phyloP scores from a whole-genome alignment of 805 yeast species.

The Teunomyces atbi region DNA sequence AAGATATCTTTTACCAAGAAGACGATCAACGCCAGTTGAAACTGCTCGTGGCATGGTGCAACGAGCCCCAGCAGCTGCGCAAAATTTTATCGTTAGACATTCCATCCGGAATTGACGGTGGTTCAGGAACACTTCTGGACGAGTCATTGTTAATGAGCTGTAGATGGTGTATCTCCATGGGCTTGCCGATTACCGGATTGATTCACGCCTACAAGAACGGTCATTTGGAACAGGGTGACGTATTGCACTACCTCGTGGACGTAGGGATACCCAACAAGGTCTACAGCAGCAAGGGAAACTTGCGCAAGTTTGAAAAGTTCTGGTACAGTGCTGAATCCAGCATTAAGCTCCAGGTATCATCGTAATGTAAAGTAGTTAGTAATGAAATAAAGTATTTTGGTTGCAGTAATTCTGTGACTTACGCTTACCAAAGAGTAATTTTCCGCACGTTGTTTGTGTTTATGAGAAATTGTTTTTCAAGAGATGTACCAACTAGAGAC shows the following conservation, averaged over 20 bases:
- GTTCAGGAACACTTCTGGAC: constrained; percentile 57
- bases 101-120: constrained; percentile 81
- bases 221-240: constrained; percentile 45
- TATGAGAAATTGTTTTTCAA: constrained; percentile 6
- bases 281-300: constrained; percentile 38
- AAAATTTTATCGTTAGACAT: constrained; percentile 69
- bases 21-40: constrained; percentile 38
- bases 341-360: constrained; percentile 13
- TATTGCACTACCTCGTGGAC: constrained; percentile 62
- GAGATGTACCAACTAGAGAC: background rate
- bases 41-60: constrained; percentile 66
- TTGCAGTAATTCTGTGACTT: constrained; percentile 3
- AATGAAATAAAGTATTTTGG: background rate
- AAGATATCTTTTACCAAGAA: constrained; percentile 47
- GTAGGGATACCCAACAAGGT: constrained; percentile 66
- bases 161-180: constrained; percentile 65
- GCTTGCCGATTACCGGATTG: constrained; percentile 68
- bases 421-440: background rate
- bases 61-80: constrained; percentile 39
- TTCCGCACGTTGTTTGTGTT: background rate
- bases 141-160: constrained; percentile 39
- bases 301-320: constrained; percentile 45
- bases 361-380: background rate
- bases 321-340: constrained; percentile 42
- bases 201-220: constrained; percentile 60